Evolutionary conservation across 345 rosid genomes (phyloP), one percentile per base, ranked within the genome.

Genomic region (Ceriops tagal): DNA sequence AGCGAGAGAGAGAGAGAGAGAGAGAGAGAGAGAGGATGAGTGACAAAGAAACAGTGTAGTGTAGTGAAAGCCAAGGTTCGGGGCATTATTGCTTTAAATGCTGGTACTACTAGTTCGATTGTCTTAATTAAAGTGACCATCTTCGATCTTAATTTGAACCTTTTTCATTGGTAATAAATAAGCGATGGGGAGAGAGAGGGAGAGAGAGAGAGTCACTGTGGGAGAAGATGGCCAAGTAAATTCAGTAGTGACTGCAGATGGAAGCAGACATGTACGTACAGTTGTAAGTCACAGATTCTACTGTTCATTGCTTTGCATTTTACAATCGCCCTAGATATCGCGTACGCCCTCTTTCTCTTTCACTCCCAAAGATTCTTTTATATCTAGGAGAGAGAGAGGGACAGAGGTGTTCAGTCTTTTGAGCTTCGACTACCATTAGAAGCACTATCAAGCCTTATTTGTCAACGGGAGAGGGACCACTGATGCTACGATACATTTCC

Each of bases 341-440:
- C 68, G 43, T 62, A 53, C n/a, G n/a, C 77, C n/a, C 62, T 16
- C 37, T 59, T 24, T 53, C n/a, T 30, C 64, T 71, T 53, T 60
- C 68, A 39, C 35, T 66, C 30, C 49, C 59, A 53, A 55, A 55
- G 30, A 21, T 55, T 27, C 32, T 30, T 5, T 64, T 19, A 8
- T 61, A 53, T 18, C 16, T 13, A 61, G 15, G 35, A 46, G 46
- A 70, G 30, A 21, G 53, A 58, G 30, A 61, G 6, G 20, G 59
- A 58, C 8, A 58, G 46, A 37, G 49, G 55, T 52, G 69, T 32
- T 73, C 61, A 72, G 73, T 70, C 65, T 67, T 58, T 69, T 69
- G 61, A 79, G 77, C 69, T 75, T 77, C 68, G 71, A 77, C 85
- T 82, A 70, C 58, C 77, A 80, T 78, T 79, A 55, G 73, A 39